A percentile compares a stretch with the other conserved stretches of the same genome.
phyloP scores from a whole-genome alignment of 192 early-diverging fungal genomes.

The Chytriomyces confervae region DNA sequence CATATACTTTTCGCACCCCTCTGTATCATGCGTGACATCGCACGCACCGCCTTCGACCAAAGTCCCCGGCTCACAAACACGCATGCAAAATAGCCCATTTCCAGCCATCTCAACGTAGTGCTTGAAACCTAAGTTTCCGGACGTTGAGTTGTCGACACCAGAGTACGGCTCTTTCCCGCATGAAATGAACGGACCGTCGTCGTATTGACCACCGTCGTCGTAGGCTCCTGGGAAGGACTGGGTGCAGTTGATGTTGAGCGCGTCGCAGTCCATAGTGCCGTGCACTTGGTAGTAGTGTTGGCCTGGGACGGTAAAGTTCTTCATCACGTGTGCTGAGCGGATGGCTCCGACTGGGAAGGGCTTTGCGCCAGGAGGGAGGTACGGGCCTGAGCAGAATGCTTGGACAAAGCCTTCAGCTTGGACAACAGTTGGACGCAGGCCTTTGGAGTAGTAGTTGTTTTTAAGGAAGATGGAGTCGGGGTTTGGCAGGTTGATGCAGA shows the following conservation, averaged over 20 bases:
- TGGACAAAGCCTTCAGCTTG: conserved; percentile 42
- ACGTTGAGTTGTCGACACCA: conserved; percentile 25
- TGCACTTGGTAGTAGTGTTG: conserved; percentile 33
- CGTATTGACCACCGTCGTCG: conserved; percentile 47
- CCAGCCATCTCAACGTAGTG: conserved; percentile 46
- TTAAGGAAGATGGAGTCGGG: conserved; percentile 31
- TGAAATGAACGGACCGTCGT: conserved; percentile 25
- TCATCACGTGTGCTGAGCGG: conserved; percentile 32
- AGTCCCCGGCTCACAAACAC: conserved; percentile 35
- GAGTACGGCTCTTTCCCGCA: conserved; percentile 48
- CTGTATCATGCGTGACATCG: conserved; percentile 41
- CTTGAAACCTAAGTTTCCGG: not conserved
- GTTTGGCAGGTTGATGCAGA: conserved; percentile 48
- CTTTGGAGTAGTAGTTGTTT: conserved; percentile 36
- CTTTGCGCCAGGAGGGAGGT: conserved; percentile 37
- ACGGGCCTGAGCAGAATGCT: conserved; percentile 39
- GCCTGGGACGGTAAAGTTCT: conserved; percentile 24
- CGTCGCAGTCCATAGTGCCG: conserved; percentile 34
- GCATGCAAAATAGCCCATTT: conserved; percentile 46
- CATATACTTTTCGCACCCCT: conserved; percentile 22
- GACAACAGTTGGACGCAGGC: conserved; percentile 34
- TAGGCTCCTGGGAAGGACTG: conserved; percentile 34
- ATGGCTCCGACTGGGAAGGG: conserved; percentile 26
- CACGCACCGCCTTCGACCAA: conserved; percentile 16
- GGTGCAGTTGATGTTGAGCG: conserved; percentile 38